Conservation (phyloP, 139 green algal genomes). For the Haematococcus sp. region DNA sequence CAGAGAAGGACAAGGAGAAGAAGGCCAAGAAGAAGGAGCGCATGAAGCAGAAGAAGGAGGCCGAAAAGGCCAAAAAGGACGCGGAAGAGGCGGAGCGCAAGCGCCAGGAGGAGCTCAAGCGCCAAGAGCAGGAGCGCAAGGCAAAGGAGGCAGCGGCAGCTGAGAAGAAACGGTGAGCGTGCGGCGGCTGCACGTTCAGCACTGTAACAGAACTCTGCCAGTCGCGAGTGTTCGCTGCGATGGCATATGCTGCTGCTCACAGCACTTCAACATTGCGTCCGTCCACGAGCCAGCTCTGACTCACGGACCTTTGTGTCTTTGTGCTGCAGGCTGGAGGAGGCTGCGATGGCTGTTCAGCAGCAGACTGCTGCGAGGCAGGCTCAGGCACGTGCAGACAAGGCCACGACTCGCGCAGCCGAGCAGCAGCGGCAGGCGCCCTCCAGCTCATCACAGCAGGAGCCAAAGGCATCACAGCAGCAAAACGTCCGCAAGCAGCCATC, state of each 20-base stretch:
- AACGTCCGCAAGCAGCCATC: background rate
- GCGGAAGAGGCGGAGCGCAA: slow-evolving; percentile 44
- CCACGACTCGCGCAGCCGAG: slow-evolving; percentile 6
- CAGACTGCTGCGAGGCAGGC: slow-evolving; percentile 23
- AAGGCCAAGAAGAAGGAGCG: slow-evolving; percentile 78
- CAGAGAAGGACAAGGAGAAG: slow-evolving; percentile 66
- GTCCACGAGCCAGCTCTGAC: too few relatives aligned
- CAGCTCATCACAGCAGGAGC: background rate
- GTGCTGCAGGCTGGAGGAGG: background rate
- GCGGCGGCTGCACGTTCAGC: slow-evolving; percentile 12
- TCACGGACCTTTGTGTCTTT: background rate
- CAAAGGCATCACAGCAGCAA: background rate
- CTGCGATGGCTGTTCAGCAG: background rate
- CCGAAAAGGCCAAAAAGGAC: slow-evolving; percentile 61
- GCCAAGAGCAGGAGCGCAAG: slow-evolving; percentile 44
- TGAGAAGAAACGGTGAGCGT: slow-evolving; percentile 21
- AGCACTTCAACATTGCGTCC: too few relatives aligned
- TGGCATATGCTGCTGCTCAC: too few relatives aligned
- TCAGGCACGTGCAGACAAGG: slow-evolving; percentile 1
- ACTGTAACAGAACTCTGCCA: background rate
- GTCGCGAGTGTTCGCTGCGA: background rate
- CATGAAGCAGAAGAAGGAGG: slow-evolving; percentile 74
- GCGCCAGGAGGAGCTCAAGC: slow-evolving; percentile 37
- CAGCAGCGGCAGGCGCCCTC: slow-evolving; percentile 13
- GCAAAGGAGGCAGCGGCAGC: slow-evolving; percentile 41